Percentiles rank a stretch among this genome's conserved stretches.
Evolutionary conservation across 441 rosid species (phyloP).

Genomic region (Croton setiger): DNA sequence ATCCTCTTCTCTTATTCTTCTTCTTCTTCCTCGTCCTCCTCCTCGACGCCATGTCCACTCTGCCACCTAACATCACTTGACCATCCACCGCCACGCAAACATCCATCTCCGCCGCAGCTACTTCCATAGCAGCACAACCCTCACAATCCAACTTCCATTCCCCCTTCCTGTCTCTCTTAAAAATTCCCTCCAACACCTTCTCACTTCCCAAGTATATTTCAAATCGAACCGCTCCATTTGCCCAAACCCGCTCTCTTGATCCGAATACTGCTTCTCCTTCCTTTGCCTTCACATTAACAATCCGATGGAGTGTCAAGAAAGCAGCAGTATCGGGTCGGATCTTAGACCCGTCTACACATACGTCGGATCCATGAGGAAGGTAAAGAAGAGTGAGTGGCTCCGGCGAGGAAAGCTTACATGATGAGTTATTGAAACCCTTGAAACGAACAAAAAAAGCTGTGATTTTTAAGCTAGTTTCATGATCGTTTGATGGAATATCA

Average conservation of each 20-base stretch:
- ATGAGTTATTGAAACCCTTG: constrained; percentile 28
- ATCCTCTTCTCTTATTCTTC: constrained; percentile 9
- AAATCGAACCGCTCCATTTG: constrained; percentile 56
- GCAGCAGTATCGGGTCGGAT: constrained; percentile 54
- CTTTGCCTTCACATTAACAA: constrained; percentile 28
- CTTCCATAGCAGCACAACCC: too few relatives aligned
- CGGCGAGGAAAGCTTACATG: constrained; percentile 34
- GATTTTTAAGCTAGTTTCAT: constrained; percentile 34
- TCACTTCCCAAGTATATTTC: constrained; percentile 61
- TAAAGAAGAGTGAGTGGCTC: constrained; percentile 69
- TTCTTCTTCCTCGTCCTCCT: constrained; percentile 21
- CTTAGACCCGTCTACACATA: constrained; percentile 50
- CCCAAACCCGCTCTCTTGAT: constrained; percentile 53
- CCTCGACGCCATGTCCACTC: constrained; percentile 35
- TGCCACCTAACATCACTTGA: constrained; percentile 38
- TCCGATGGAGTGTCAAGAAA: constrained; percentile 57
- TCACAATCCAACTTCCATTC: constrained; percentile 64
- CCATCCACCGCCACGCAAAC: constrained; percentile 67
- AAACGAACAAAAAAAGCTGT: constrained; percentile 61
- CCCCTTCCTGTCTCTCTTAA: too few relatives aligned
- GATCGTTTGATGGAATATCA: constrained; percentile 20
- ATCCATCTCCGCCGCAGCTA: constrained; percentile 27
- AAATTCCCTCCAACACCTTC: constrained; percentile 54
- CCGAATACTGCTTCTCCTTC: constrained; percentile 49
- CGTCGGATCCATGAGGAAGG: constrained; percentile 50